These are phyloP conservation scores for Chaetoceros tenuissimus DNA, from an alignment of 108 stramenopile species.

Conservation along the genomic window DNA sequence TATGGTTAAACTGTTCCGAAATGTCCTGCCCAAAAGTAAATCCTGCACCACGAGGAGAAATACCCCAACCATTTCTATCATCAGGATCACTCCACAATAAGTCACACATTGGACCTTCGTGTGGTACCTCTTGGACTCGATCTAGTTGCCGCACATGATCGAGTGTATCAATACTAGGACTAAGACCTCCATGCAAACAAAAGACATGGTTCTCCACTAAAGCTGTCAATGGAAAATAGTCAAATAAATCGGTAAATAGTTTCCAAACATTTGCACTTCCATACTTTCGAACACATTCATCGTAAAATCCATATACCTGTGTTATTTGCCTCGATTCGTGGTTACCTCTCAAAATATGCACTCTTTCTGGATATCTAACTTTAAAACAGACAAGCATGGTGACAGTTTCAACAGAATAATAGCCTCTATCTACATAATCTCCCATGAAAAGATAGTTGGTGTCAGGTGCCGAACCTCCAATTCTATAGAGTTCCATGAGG, in stretches of 20 bases:
- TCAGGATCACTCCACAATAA: conserved; percentile 98
- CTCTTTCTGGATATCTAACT: conserved; percentile 90
- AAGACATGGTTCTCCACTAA: conserved; percentile 93
- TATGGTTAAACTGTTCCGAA: conserved; percentile 80
- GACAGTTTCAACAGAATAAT: conserved; percentile 96
- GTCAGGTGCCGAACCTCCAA: conserved; percentile 92
- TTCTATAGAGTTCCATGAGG: conserved; percentile 87
- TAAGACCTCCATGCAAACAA: conserved; percentile 94
- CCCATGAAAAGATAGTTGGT: conserved; percentile 99
- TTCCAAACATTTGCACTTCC: conserved; percentile 97
- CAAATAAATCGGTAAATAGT: conserved; percentile 94
- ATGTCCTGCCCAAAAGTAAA: conserved; percentile 93
- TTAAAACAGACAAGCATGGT: conserved; percentile 92
- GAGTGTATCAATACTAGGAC: conserved; percentile 89
- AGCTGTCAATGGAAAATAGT: conserved; percentile 94
- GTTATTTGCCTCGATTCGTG: conserved; percentile 92
- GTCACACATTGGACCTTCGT: conserved; percentile 98
- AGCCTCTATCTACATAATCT: conserved; percentile 98
- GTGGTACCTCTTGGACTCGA: conserved; percentile 95
- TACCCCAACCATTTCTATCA: conserved; percentile 94
- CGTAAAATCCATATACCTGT: conserved; percentile 98
- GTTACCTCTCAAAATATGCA: conserved; percentile 92
- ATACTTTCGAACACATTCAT: conserved; percentile 98
- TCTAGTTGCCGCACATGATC: conserved; percentile 95
- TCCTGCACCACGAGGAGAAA: conserved; percentile 93